Evolutionary conservation across 495 filamentous ascomycete species (phyloP), one percentile per base, ranked within the genome.

Genomic region (Aeminium ludgeri): DNA sequence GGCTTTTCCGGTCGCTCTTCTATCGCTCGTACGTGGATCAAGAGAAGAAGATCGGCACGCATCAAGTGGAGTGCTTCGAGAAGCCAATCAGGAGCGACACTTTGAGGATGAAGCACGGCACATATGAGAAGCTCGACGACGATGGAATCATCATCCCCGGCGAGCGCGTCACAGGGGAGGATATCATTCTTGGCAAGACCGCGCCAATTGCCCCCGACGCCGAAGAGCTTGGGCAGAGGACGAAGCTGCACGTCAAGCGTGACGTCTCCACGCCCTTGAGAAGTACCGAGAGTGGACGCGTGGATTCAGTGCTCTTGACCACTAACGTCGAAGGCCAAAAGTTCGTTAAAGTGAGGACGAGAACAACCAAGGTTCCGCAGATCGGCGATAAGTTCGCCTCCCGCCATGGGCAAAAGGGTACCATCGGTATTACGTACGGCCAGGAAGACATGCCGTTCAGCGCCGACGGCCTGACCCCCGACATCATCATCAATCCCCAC

Each of bases 371-470:
- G 69, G 72, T 95, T 20, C 89, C 89, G 2, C 91, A 99, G 59
- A 96, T 99, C 58, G 89, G 89, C 49, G 89, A 99, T 63, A 99
- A 99, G 59, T 99, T 99, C 58, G 91, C 89, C 0, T 96, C 91
- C 43, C 84, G 89, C 59, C 89, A 99, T 73, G 89, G 89, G 46
- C 89, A 99, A 58, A 99, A 99, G 65, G 89, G 89, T 58, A 96
- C 91, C 1, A 93, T 99, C 57, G 89, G 89, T 69, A 89, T 99
- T 55, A 96, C 89, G 0, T 96, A 84, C 60, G 73, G 86, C 10
- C 82, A 91, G 49, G 89, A 96, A 61, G 91, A 99, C 54, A 99
- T 99, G 89, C 91, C 91, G 0, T 99, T 96, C 61, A 91, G 86
- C 4, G 66, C 74, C 31, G 82, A 95, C 60, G 89, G 89, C 48